Conservation (phyloP, 495 filamentous ascomycete species). For the Hypoxylon lenormandii region DNA sequence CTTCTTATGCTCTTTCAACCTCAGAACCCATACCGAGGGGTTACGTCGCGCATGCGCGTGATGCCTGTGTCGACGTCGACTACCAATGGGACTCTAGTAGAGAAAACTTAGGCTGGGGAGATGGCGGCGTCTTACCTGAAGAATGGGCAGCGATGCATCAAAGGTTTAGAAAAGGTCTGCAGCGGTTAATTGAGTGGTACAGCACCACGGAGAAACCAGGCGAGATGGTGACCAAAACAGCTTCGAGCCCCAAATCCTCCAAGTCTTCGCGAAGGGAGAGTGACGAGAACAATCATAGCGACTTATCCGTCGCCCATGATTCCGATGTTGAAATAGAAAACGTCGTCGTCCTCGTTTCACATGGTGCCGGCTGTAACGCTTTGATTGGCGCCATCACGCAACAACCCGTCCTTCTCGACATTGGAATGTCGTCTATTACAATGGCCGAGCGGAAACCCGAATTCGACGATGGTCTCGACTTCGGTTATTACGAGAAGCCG, state of each 20-base stretch:
- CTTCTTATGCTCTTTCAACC: slow-evolving; percentile 82
- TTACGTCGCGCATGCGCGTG: slow-evolving; percentile 90
- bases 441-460: slow-evolving; percentile 80
- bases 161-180: slow-evolving; percentile 81
- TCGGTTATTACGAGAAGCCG: slow-evolving; percentile 43
- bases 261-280: slow-evolving; percentile 48
- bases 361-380: slow-evolving; percentile 98
- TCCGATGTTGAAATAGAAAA: slow-evolving; percentile 73
- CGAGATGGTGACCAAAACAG: slow-evolving; percentile 56
- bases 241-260: slow-evolving; percentile 28
- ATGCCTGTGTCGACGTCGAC: slow-evolving; percentile 86
- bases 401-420: slow-evolving; percentile 87
- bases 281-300: not conserved
- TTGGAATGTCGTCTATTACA: slow-evolving; percentile 88
- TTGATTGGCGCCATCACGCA: slow-evolving; percentile 90
- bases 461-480: slow-evolving; percentile 32
- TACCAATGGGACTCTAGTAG: slow-evolving; percentile 95
- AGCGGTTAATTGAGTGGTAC: slow-evolving; percentile 85
- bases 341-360: slow-evolving; percentile 90
- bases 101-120: slow-evolving; percentile 78
- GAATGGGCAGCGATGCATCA: slow-evolving; percentile 96
- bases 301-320: slow-evolving; percentile 52
- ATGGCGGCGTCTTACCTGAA: slow-evolving; percentile 87
- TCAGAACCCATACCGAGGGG: slow-evolving; percentile 85
- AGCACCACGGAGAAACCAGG: slow-evolving; percentile 64